A percentile compares a stretch with the other conserved stretches of the same genome.
phyloP scores from a whole-genome alignment of 495 filamentous ascomycete genomes.

The Durotheca rogersii region DNA sequence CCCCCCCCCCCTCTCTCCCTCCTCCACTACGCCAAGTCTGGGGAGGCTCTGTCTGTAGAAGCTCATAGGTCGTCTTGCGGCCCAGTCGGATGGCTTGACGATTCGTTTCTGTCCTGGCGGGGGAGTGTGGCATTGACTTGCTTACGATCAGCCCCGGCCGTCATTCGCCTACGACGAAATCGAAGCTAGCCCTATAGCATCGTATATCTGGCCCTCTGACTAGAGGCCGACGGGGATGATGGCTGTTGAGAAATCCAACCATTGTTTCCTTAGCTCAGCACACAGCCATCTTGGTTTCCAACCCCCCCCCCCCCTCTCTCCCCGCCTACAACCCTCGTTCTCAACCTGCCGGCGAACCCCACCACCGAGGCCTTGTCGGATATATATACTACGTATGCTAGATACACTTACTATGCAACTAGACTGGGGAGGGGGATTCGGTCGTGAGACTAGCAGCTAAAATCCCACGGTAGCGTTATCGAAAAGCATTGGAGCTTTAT shows the following conservation, averaged over 20 bases:
- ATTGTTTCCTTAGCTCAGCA: slow-evolving; percentile 4
- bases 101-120: slow-evolving; percentile 10
- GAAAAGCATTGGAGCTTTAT: background rate
- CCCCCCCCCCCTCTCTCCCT: slow-evolving; percentile 14
- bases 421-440: no score
- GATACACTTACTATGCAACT: no score
- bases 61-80: slow-evolving; percentile 25
- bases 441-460: slow-evolving; percentile 4
- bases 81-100: slow-evolving; percentile 33
- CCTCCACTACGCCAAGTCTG: slow-evolving; percentile 20
- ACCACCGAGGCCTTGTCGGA: no score
- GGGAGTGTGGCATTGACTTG: slow-evolving; percentile 19
- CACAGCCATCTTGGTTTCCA: no score
- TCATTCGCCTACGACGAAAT: slow-evolving; percentile 15
- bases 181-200: slow-evolving; percentile 25
- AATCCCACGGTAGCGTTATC: slow-evolving; percentile 4
- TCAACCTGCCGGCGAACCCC: no score
- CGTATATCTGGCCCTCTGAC: slow-evolving; percentile 8
- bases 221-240: background rate
- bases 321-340: no score
- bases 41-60: slow-evolving; percentile 29
- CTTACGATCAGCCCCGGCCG: slow-evolving; percentile 6
- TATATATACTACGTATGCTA: no score
- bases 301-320: no score
- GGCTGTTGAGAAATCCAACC: background rate